phyloP scores from a whole-genome alignment of 345 rosid species.

The Gossypium longicalyx region DNA sequence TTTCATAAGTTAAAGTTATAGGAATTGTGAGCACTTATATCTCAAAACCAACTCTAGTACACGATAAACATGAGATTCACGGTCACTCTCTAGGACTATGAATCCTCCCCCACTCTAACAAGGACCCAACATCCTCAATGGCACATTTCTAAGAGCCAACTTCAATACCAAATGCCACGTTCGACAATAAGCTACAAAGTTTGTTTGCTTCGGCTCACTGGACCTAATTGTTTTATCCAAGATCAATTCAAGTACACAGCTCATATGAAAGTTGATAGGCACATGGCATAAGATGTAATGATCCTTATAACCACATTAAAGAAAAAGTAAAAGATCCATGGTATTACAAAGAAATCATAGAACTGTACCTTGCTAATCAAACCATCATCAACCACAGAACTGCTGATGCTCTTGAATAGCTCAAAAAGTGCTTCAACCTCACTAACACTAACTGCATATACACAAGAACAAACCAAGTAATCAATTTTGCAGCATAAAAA shows the following conservation, averaged over 20 bases:
- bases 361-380: conserved; percentile 80
- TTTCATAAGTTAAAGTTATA: too few relatives aligned
- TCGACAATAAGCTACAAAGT: neutral
- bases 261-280: too few relatives aligned
- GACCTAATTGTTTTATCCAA: neutral
- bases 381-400: conserved; percentile 96
- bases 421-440: conserved; percentile 99
- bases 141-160: too few relatives aligned
- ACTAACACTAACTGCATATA: conserved; percentile 86
- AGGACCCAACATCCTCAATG: too few relatives aligned
- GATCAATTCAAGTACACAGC: too few relatives aligned
- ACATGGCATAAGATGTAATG: neutral
- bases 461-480: conserved; percentile 2
- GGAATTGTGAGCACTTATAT: too few relatives aligned
- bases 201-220: neutral
- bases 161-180: too few relatives aligned
- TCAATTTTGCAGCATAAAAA: neutral
- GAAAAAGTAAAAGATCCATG: neutral
- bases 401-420: conserved; percentile 94
- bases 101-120: too few relatives aligned
- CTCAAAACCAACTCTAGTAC: too few relatives aligned
- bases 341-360: neutral
- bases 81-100: too few relatives aligned
- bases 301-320: neutral
- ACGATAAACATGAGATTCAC: too few relatives aligned